These are phyloP conservation scores for Hippophae gyantsensis DNA, from an alignment of 306 rosid species.

Conservation along the genomic window DNA sequence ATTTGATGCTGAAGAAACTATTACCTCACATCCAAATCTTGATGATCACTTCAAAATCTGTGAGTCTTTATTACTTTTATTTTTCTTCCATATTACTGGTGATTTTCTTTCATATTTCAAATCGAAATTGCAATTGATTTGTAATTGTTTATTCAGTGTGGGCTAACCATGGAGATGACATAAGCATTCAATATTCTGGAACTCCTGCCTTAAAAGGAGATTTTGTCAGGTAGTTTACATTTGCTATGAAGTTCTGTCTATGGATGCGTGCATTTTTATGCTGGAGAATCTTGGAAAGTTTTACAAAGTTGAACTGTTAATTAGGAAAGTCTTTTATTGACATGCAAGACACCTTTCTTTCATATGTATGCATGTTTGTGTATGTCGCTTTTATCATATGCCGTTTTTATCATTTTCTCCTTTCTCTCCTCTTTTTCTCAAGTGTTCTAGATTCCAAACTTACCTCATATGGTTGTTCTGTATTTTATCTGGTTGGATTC, in stretches of 20 bases:
- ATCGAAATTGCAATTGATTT: conserved; percentile 15
- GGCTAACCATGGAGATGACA: conserved; percentile 99
- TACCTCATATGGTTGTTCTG: neutral
- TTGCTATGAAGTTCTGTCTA: conserved; percentile 3
- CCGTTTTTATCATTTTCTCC: too few relatives aligned
- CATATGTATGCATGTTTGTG: too few relatives aligned
- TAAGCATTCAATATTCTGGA: conserved; percentile 88
- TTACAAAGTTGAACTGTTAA: too few relatives aligned
- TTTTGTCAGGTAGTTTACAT: conserved; percentile 63
- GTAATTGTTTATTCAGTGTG: conserved; percentile 54
- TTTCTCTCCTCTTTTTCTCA: too few relatives aligned
- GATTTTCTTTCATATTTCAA: conserved; percentile 2
- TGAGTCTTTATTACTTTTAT: conserved; percentile 34
- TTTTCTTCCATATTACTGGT: neutral
- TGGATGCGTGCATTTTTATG: conserved; percentile 3
- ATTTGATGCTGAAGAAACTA: conserved; percentile 92
- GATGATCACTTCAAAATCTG: conserved; percentile 74
- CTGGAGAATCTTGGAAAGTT: neutral
- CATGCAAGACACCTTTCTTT: too few relatives aligned
- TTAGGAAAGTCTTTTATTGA: too few relatives aligned
- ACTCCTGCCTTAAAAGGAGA: conserved; percentile 96
- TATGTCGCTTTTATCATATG: too few relatives aligned
- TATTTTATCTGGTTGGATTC: conserved; percentile 23
- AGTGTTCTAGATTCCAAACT: too few relatives aligned
- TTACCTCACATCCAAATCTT: conserved; percentile 79